A percentile compares a stretch with the other conserved stretches of the same genome.
phyloP scores from a whole-genome alignment of 2,329 filamentous ascomycete genomes.

The Colletotrichum sp. region DNA sequence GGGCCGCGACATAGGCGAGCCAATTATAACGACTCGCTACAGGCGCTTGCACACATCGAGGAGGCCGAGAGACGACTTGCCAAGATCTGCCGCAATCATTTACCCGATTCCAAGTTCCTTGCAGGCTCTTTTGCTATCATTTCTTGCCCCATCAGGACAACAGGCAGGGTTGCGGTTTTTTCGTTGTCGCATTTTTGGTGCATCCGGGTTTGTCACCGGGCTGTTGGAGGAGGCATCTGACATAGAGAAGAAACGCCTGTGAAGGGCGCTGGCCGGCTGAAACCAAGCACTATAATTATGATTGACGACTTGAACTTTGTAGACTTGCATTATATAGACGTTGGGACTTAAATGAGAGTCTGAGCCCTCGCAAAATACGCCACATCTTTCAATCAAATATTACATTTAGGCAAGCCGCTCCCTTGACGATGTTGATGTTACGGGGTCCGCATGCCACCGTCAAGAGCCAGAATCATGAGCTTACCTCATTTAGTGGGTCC shows the following conservation, averaged over 20 bases:
- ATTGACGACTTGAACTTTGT: neutral
- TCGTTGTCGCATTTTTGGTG: neutral
- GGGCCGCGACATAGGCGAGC: neutral
- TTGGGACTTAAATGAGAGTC: neutral
- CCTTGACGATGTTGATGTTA: neutral
- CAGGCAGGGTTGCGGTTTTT: neutral
- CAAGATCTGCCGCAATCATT: neutral
- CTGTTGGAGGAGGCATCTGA: neutral
- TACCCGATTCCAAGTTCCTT: neutral
- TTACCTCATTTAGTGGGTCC: neutral
- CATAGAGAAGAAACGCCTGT: neutral
- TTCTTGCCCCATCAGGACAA: neutral
- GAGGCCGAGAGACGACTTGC: neutral
- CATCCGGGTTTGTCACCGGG: neutral
- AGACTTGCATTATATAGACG: neutral
- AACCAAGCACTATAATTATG: neutral
- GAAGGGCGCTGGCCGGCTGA: neutral
- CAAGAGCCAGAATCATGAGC: neutral
- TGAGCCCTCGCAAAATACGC: neutral
- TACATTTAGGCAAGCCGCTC: neutral
- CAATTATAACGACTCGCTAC: neutral
- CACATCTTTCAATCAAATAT: neutral
- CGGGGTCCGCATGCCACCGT: neutral
- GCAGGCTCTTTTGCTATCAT: neutral
- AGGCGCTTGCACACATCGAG: accelerated